phyloP scores from a whole-genome alignment of 305 asterid species.

The Coffea humblotiana region DNA sequence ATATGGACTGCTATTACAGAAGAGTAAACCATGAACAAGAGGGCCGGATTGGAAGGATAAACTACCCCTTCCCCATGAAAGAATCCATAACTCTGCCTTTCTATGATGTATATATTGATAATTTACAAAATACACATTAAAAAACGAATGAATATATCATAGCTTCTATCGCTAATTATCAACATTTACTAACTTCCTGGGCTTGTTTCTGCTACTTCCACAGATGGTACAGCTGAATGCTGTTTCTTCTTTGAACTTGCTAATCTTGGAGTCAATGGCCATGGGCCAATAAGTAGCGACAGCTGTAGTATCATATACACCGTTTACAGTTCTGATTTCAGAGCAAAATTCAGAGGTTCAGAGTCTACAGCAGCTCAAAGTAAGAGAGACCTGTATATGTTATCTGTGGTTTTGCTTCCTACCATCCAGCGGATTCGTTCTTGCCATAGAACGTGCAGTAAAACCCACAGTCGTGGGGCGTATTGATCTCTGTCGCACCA shows the following conservation, averaged over 20 bases:
- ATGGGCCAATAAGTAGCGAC: conserved; percentile 13
- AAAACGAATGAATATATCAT: conserved; percentile 36
- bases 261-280: conserved; percentile 21
- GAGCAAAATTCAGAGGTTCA: conserved; percentile 11
- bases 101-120: conserved; percentile 16
- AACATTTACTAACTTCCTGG: conserved; percentile 39
- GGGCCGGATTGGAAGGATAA: conserved; percentile 10
- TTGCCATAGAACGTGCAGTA: conserved; percentile 83
- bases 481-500: conserved; percentile 76
- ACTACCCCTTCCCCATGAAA: conserved; percentile 2
- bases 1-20: not conserved
- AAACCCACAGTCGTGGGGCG: conserved; percentile 75
- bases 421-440: conserved; percentile 60
- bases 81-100: conserved; percentile 11
- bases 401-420: conserved; percentile 20
- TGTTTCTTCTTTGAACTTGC: conserved; percentile 27
- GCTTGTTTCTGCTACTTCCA: conserved; percentile 19
- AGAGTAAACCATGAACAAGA: not conserved
- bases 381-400: not conserved
- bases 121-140: conserved; percentile 28
- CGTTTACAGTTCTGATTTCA: conserved; percentile 16
- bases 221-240: conserved; percentile 22
- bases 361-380: not conserved
- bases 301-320: conserved; percentile 27
- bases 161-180: conserved; percentile 12